A percentile compares a stretch with the other conserved stretches of the same genome.
These are phyloP conservation scores for Neurospora sp. DNA, from an alignment of 495 filamentous ascomycete species.

Conservation along the genomic window DNA sequence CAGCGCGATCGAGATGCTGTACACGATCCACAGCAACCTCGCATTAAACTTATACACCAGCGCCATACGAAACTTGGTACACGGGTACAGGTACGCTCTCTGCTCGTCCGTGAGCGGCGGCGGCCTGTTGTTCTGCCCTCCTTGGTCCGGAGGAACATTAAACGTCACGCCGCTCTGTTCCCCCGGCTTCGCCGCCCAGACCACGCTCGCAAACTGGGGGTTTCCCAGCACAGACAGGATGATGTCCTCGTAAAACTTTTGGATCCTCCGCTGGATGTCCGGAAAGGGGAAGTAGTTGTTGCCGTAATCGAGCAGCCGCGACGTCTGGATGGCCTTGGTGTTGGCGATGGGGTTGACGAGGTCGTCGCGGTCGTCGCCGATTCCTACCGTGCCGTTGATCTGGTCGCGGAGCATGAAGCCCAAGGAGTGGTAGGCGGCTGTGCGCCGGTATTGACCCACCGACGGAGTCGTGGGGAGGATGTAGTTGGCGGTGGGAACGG, in stretches of 20 bases:
- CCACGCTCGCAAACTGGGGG: slow-evolving; percentile 24
- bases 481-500: slow-evolving; percentile 24
- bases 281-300: slow-evolving; percentile 20
- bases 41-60: slow-evolving; percentile 24
- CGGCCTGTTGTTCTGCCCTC: too few relatives aligned
- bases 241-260: slow-evolving; percentile 27
- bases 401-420: slow-evolving; percentile 22
- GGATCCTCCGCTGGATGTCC: slow-evolving; percentile 12
- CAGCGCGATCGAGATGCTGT: slow-evolving; percentile 22
- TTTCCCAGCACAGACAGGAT: slow-evolving; percentile 25
- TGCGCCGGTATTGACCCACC: slow-evolving; percentile 15
- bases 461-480: slow-evolving; percentile 11
- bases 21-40: slow-evolving; percentile 31
- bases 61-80: slow-evolving; percentile 16
- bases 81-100: slow-evolving; percentile 15
- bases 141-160: background rate
- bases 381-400: slow-evolving; percentile 25
- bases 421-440: slow-evolving; percentile 27
- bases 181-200: slow-evolving; percentile 25
- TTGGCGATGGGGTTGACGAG: slow-evolving; percentile 25
- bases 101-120: background rate
- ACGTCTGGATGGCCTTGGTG: slow-evolving; percentile 26
- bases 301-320: slow-evolving; percentile 18
- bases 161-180: slow-evolving; percentile 13
- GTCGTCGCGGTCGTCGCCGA: slow-evolving; percentile 11